Percentiles rank a stretch among this genome's conserved stretches.
phyloP scores from a whole-genome alignment of 2,329 filamentous ascomycete species.

The Zasmidium angulare region DNA sequence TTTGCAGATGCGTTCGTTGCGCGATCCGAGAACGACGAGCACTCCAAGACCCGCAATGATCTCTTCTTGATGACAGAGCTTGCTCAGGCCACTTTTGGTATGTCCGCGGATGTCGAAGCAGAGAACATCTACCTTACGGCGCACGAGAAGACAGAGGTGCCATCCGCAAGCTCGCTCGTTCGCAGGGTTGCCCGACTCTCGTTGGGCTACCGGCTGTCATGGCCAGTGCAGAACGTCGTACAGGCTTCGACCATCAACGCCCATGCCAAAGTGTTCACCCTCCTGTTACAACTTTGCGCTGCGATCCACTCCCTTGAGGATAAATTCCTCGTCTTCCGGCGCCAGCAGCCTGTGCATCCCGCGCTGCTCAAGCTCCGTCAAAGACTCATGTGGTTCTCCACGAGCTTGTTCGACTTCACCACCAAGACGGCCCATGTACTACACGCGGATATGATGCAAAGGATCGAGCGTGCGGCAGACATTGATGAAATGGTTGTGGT shows the following conservation, averaged over 20 bases:
- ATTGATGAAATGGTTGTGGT: constrained; percentile 77
- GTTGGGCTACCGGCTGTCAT: constrained; percentile 43
- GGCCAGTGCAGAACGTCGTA: constrained; percentile 70
- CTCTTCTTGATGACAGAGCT: constrained; percentile 77
- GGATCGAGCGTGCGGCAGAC: constrained; percentile 63
- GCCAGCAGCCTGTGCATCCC: constrained; percentile 1
- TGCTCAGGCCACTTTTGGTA: constrained; percentile 68
- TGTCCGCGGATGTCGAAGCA: constrained; percentile 53
- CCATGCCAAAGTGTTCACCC: constrained; percentile 72
- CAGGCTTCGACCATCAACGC: constrained; percentile 61
- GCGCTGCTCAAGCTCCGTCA: constrained; percentile 60
- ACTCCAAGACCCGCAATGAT: constrained; percentile 68
- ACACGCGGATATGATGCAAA: constrained; percentile 55
- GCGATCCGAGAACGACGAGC: constrained; percentile 61
- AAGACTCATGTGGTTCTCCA: constrained; percentile 70
- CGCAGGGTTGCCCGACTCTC: constrained; percentile 16
- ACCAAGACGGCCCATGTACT: constrained; percentile 67
- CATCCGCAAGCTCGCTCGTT: constrained; percentile 24
- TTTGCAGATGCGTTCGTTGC: constrained; percentile 73
- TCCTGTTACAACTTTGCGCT: constrained; percentile 75
- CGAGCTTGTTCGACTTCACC: constrained; percentile 72
- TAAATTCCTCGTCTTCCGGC: constrained; percentile 37
- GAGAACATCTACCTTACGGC: constrained; percentile 63
- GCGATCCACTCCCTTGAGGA: constrained; percentile 66
- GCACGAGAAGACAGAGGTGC: constrained; percentile 48